Evolutionary conservation across 495 filamentous ascomycete species (phyloP), one percentile per base, ranked within the genome.

Genomic region (Xylaria sp.): DNA sequence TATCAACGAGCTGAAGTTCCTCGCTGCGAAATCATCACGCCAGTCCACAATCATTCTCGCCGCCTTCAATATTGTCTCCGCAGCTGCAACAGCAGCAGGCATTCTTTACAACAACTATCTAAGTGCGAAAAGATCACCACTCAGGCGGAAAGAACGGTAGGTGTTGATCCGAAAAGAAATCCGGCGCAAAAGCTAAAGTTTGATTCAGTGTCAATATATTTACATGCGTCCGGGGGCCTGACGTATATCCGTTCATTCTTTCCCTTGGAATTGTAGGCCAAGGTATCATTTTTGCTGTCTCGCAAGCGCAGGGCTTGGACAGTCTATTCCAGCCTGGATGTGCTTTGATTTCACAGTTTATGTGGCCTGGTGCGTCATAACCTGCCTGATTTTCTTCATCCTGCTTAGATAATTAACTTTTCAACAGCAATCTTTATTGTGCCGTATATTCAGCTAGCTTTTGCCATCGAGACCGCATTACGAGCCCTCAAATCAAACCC

Each of bases 31-130:
- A 69, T 85, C 83, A 41, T 82, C 85, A 75, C 77, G 84, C 61
- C 84, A 81, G 11, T 85, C 83, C 43, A 85, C 82, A 46, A 83
- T 85, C 66, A 84, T 85, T 46, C 79, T 86, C 41, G 81, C 84
- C 58, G 72, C 76, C 40, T 85, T 86, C 75, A 86, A 86, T 73
- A 81, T 81, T 17, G 74, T 84, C 43, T 82, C 83, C 19, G 83
- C 83, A 58, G 81, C 83, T 61, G 82, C 81, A 55, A 83, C 82
- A 6, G 82, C 82, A 35, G 72, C 81, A 35, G 81, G 83, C 8
- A 85, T 86, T 43, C 64, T 83, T 37, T 80, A 81, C 64, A 82
- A 85, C 37, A 75, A 77, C 48, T 84, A 85, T 68, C 74, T 75
- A 35, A 76, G 75, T 69, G 75, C 75, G 66, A 82, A 75, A 76